Conservation (phyloP, 2,329 filamentous ascomycete species). For the Hypoxylon sp. region DNA sequence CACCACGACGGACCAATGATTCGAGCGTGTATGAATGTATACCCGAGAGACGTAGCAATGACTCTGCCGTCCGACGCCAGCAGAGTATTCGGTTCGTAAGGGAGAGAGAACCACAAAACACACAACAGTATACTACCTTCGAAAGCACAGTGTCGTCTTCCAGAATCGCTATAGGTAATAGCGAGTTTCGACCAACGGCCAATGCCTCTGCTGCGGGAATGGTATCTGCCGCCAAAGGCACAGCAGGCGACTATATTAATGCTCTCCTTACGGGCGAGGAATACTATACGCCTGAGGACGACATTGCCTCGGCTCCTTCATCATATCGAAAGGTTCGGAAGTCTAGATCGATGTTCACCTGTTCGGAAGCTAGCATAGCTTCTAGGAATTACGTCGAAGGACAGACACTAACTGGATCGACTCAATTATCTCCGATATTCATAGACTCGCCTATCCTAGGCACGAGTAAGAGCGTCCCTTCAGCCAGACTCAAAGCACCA, state of each 20-base stretch:
- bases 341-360: slow-evolving; percentile 69
- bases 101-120: slow-evolving; percentile 23
- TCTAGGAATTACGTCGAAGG: slow-evolving; percentile 20
- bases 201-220: slow-evolving; percentile 50
- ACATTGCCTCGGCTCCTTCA: slow-evolving; percentile 63
- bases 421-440: slow-evolving; percentile 30
- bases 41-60: slow-evolving; percentile 40
- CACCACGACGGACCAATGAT: slow-evolving; percentile 51
- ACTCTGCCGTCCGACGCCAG: slow-evolving; percentile 58
- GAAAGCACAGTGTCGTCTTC: slow-evolving; percentile 19
- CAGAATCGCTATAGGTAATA: slow-evolving; percentile 12
- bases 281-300: slow-evolving; percentile 65
- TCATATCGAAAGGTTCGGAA: slow-evolving; percentile 67
- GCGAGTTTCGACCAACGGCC: slow-evolving; percentile 29
- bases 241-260: slow-evolving; percentile 57
- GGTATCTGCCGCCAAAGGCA: slow-evolving; percentile 51
- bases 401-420: slow-evolving; percentile 28
- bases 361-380: slow-evolving; percentile 46
- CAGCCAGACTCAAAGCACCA: slow-evolving; percentile 60
- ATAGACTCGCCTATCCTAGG: not conserved
- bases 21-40: slow-evolving; percentile 37
- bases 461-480: slow-evolving; percentile 52
- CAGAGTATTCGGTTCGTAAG: slow-evolving; percentile 71
- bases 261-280: slow-evolving; percentile 58
- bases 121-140: slow-evolving; percentile 13